phyloP scores from a whole-genome alignment of 225 moss, liverwort and hornwort species.

The Bryoerythrophyllum caledonicum region DNA sequence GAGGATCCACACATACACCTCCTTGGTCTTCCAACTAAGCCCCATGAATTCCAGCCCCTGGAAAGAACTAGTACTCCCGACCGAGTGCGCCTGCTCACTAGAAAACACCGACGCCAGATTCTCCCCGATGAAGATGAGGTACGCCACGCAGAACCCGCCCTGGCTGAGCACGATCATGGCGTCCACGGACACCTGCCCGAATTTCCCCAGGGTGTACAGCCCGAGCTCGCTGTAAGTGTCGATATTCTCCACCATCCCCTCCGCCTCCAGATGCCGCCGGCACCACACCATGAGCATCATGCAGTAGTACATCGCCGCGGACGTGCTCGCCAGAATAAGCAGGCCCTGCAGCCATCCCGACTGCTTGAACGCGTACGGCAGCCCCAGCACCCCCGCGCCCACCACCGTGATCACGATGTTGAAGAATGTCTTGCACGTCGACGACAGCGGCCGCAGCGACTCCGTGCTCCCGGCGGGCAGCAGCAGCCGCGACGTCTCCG shows the following conservation, averaged over 20 bases:
- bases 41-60: constrained; percentile 32
- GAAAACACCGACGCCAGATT: constrained; percentile 82
- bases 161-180: constrained; percentile 79
- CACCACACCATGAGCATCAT: constrained; percentile 85
- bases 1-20: constrained; percentile 80
- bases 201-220: constrained; percentile 52
- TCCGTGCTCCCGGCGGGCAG: constrained; percentile 31
- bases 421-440: constrained; percentile 75
- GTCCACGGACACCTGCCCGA: constrained; percentile 67
- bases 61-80: constrained; percentile 10
- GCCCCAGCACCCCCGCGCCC: constrained; percentile 85
- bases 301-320: constrained; percentile 67
- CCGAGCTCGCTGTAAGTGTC: constrained; percentile 85
- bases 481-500: constrained; percentile 45
- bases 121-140: constrained; percentile 92
- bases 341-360: constrained; percentile 86
- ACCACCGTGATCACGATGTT: constrained; percentile 90
- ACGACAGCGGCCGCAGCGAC: constrained; percentile 56
- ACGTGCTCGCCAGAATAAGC: constrained; percentile 51
- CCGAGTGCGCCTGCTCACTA: constrained; percentile 11
- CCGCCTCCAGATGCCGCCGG: constrained; percentile 66
- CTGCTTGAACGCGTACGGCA: constrained; percentile 86
- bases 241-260: constrained; percentile 40
- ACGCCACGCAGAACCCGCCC: constrained; percentile 86
- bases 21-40: constrained; percentile 72